These are phyloP conservation scores for Solanum lignicaule DNA, from an alignment of 257 asterid species.

Conservation along the genomic window DNA sequence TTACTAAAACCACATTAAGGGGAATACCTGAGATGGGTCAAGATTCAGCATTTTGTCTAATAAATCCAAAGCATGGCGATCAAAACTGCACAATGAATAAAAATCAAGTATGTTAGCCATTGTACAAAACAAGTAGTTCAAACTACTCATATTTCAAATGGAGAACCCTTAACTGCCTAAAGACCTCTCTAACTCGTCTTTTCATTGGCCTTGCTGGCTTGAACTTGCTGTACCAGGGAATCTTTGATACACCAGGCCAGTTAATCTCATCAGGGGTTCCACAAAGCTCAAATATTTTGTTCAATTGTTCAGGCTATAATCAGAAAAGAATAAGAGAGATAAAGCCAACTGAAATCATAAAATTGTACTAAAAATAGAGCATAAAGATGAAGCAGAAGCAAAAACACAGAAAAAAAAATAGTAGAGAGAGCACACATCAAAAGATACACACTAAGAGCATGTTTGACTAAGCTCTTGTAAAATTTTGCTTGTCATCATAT, in stretches of 20 bases:
- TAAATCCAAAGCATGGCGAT: conserved; percentile 79
- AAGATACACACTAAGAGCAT: not conserved
- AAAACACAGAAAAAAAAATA: not conserved
- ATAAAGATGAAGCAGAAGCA: not conserved
- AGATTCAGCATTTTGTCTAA: conserved; percentile 88
- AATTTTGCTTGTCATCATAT: not conserved
- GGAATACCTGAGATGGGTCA: conserved; percentile 89
- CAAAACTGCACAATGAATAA: conserved; percentile 48
- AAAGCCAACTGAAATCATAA: not conserved
- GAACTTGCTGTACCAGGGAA: conserved; percentile 90
- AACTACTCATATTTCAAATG: not conserved
- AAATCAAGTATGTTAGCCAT: not conserved
- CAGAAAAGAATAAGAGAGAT: not conserved
- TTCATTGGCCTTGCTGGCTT: conserved; percentile 81
- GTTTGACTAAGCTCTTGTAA: not conserved
- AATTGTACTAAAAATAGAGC: not conserved
- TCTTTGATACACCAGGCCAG: conserved; percentile 98
- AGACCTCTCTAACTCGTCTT: conserved; percentile 77
- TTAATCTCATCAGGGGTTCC: conserved; percentile 90
- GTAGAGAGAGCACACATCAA: not conserved
- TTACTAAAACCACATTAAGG: not conserved
- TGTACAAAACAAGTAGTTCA: not conserved
- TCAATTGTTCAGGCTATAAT: conserved; percentile 84
- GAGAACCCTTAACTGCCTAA: conserved; percentile 61
- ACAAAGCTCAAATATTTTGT: conserved; percentile 90